A percentile compares a stretch with the other conserved stretches of the same genome.
Evolutionary conservation across 306 rosid genomes (phyloP).

Genomic region (Dryas octopetala): DNA sequence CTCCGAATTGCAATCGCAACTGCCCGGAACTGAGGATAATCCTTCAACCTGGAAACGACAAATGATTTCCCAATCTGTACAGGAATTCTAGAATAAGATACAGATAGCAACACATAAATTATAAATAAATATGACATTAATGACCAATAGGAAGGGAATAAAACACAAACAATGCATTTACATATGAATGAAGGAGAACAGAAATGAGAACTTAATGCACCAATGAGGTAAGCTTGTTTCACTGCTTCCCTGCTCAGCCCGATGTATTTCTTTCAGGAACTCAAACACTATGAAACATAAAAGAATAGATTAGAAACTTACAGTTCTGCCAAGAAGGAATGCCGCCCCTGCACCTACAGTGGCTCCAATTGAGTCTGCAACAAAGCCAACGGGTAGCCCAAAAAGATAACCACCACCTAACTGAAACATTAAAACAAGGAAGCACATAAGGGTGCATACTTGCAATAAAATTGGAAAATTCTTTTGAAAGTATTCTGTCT

Average conservation of each 20-base stretch:
- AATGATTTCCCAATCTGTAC: slow-evolving; percentile 87
- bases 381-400: slow-evolving; percentile 74
- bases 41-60: slow-evolving; percentile 87
- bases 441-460: slow-evolving; percentile 12
- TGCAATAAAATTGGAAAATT: background rate
- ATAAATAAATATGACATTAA: slow-evolving; percentile 1
- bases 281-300: background rate
- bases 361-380: slow-evolving; percentile 88
- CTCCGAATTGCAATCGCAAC: slow-evolving; percentile 78
- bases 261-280: background rate
- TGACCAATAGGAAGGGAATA: background rate
- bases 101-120: background rate
- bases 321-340: slow-evolving; percentile 87
- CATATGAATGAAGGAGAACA: background rate
- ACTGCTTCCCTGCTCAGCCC: background rate
- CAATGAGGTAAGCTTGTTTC: background rate
- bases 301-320: slow-evolving; percentile 36
- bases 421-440: slow-evolving; percentile 42
- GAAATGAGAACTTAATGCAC: background rate
- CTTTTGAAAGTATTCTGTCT: background rate
- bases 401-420: slow-evolving; percentile 95
- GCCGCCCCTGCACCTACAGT: slow-evolving; percentile 86
- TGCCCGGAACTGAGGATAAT: slow-evolving; percentile 84
- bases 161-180: background rate
- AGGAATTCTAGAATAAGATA: slow-evolving; percentile 25